Evolutionary conservation across 2,329 filamentous ascomycete species (phyloP).

Genomic region (Pestalotiopsis fici): DNA sequence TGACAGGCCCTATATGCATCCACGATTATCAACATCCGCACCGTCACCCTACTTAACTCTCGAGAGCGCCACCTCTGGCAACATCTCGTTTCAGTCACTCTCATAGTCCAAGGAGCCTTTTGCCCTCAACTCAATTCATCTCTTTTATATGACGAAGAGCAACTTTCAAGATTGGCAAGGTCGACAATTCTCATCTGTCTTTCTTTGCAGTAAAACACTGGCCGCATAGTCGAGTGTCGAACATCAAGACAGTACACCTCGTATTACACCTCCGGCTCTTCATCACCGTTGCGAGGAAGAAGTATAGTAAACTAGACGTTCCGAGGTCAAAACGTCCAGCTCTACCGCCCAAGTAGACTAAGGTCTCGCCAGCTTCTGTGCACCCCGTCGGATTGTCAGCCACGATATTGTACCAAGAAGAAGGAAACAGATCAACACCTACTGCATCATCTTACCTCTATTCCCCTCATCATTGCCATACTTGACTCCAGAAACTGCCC

Average conservation of each 20-base stretch:
- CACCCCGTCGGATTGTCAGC: conserved; percentile 3
- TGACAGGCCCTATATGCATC: conserved; percentile 10
- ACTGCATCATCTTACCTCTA: conserved; percentile 10
- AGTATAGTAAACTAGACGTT: background rate
- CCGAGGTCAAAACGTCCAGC: background rate
- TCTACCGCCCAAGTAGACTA: conserved; percentile 3
- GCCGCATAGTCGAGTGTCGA: background rate
- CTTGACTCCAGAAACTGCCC: conserved; percentile 14
- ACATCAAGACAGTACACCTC: background rate
- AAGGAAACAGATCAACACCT: conserved; percentile 9
- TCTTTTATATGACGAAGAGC: background rate
- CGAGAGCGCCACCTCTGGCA: conserved; percentile 10
- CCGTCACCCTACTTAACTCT: conserved; percentile 11
- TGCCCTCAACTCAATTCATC: background rate
- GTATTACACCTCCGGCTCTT: background rate
- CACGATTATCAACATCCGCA: conserved; percentile 8
- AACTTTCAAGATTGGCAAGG: background rate
- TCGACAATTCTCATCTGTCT: background rate
- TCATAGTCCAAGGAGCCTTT: background rate
- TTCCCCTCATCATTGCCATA: conserved; percentile 10
- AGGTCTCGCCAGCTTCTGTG: conserved; percentile 7
- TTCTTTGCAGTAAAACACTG: background rate
- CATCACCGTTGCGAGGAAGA: background rate
- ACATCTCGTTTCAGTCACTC: conserved; percentile 4
- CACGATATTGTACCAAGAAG: background rate